These are phyloP conservation scores for Gentiana macrophylla DNA, from an alignment of 257 asterid species.

Conservation along the genomic window DNA sequence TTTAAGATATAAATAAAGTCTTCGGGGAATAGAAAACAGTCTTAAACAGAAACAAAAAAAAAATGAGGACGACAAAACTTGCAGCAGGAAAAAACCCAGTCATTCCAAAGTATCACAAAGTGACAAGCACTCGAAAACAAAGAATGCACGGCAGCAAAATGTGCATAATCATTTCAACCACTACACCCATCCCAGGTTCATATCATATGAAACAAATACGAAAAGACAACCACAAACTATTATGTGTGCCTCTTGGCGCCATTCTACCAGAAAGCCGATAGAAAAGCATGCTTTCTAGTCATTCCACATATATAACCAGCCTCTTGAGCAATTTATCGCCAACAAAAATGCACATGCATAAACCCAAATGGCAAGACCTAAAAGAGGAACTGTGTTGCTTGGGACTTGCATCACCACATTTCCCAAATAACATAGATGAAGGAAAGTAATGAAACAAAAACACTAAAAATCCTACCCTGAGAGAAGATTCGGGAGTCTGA, in stretches of 20 bases:
- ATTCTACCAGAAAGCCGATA: background rate
- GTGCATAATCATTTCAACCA: too few relatives aligned
- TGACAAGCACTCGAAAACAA: too few relatives aligned
- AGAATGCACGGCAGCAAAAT: too few relatives aligned
- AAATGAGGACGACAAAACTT: too few relatives aligned
- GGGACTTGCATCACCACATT: background rate
- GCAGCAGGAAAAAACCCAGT: too few relatives aligned
- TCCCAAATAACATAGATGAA: background rate
- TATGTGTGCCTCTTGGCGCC: too few relatives aligned
- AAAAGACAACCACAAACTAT: background rate
- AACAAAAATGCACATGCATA: background rate
- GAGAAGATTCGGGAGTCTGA: slow-evolving; percentile 86
- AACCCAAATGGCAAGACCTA: background rate
- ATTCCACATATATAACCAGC: too few relatives aligned
- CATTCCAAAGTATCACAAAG: too few relatives aligned
- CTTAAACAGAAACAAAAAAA: too few relatives aligned
- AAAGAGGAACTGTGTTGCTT: background rate
- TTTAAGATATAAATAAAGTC: background rate
- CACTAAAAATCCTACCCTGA: slow-evolving; percentile 43
- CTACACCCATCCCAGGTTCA: too few relatives aligned
- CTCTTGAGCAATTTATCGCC: background rate
- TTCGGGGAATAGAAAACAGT: background rate
- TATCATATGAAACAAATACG: too few relatives aligned
- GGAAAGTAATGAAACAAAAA: slow-evolving; percentile 3
- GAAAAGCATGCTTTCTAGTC: background rate